Evolutionary conservation across 306 rosid genomes (phyloP), one percentile per base, ranked within the genome.

Genomic region (Luffa acutangula): DNA sequence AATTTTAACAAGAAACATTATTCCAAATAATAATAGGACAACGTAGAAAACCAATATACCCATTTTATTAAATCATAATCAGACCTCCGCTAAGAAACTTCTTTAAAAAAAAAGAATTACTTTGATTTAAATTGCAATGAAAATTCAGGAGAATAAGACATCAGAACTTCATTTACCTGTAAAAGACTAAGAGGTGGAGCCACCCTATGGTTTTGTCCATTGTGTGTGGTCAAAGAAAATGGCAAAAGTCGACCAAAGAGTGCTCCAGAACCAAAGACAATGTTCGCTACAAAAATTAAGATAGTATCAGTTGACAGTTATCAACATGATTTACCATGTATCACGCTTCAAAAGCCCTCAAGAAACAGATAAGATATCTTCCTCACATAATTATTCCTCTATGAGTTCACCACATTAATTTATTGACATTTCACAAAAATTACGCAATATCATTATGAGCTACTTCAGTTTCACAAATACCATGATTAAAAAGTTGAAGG

Each of bases 221-320:
- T 85, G 80, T 80, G 81, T 20, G 79, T 48, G 56, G 60, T 70
- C 76, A 87, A 81, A 79, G 88, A 76, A 78, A 89, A 71, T 57
- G 97, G 81, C 70, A 93, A 80, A 86, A 95, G 73, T 79, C 96
- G 88, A 42, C 96, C 90, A 80, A 95, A 54, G 77, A 95, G 80
- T 7, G 96, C 89, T 75, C 89, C 92, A 75, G 99, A 83, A 76
- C 90, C 94, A 78, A 89, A 69, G 54, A 90, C 90, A 85, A 91
- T 52, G 81, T 83, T 87, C 78, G 97, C 97, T 95, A 86, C 88
- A 90, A 80, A 87, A 79, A 80, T 66, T 64, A 82, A 57, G 78
- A 56, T 20, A 83, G 79, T 37, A 63, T 80, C 53, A 66, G 82
- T 62, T 18, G 56, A 7, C 69, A 54, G 75, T 59, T 14, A 52